Conservation (phyloP, 805 yeast species). For the Metschnikowia aberdeeniae region DNA sequence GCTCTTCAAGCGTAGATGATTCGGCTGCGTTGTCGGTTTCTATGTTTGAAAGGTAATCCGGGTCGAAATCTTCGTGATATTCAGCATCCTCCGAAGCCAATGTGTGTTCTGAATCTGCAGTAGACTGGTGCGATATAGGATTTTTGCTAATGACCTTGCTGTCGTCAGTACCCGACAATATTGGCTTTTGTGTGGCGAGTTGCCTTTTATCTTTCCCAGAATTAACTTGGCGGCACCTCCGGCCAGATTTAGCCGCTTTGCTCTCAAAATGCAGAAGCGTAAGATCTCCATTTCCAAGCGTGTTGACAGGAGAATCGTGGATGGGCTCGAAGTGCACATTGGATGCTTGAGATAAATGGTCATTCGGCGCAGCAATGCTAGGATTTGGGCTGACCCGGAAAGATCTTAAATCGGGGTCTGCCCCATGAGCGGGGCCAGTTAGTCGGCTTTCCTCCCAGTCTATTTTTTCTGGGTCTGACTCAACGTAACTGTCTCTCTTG, state of each 20-base stretch:
- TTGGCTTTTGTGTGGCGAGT: slow-evolving; percentile 15
- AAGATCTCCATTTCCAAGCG: slow-evolving; percentile 49
- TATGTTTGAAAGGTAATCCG: slow-evolving; percentile 15
- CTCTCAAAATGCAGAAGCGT: slow-evolving; percentile 27
- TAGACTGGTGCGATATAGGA: slow-evolving; percentile 15
- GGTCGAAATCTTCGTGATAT: slow-evolving; percentile 8
- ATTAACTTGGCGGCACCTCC: slow-evolving; percentile 13
- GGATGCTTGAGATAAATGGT: slow-evolving; percentile 11
- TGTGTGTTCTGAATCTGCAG: slow-evolving; percentile 11
- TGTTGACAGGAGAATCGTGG: slow-evolving; percentile 42
- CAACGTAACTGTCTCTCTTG: slow-evolving; percentile 7
- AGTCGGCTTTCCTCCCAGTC: not conserved
- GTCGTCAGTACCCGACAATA: slow-evolving; percentile 17
- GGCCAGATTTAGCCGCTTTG: not conserved
- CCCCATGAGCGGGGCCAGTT: not conserved
- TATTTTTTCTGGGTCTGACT: not conserved
- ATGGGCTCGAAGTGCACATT: slow-evolving; percentile 46
- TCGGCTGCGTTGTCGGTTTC: slow-evolving; percentile 11
- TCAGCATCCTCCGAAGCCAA: slow-evolving; percentile 15
- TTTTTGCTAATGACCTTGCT: slow-evolving; percentile 21
- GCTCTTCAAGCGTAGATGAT: slow-evolving; percentile 4
- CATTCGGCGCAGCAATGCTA: not conserved
- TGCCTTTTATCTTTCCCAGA: slow-evolving; percentile 8
- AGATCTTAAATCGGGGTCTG: not conserved
- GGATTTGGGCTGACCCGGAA: not conserved